Percentiles rank a stretch among this genome's conserved stretches.
phyloP scores from a whole-genome alignment of 306 rosid genomes.

The Acacia melanoxylon region DNA sequence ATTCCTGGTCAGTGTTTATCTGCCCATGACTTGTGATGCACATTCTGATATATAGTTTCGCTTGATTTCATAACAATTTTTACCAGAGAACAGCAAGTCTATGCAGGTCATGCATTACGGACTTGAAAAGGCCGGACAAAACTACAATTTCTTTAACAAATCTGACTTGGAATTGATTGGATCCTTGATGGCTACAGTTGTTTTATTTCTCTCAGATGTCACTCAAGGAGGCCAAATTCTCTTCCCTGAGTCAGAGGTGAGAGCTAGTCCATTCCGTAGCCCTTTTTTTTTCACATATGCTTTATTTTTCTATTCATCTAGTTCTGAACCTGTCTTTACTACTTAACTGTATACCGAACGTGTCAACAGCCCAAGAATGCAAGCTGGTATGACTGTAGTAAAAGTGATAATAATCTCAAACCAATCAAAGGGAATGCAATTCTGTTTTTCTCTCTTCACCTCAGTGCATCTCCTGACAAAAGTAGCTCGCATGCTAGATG shows the following conservation, averaged over 20 bases:
- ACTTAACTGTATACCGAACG: slow-evolving; percentile 13
- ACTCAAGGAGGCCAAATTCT: slow-evolving; percentile 72
- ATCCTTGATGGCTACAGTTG: slow-evolving; percentile 70
- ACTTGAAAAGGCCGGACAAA: slow-evolving; percentile 41
- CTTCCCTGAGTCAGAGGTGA: slow-evolving; percentile 67
- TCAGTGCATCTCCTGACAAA: slow-evolving; percentile 55
- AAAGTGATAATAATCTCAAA: slow-evolving; percentile 41
- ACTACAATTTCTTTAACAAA: slow-evolving; percentile 40
- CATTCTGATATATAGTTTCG: neutral
- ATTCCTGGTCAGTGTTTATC: neutral
- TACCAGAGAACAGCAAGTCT: slow-evolving; percentile 63
- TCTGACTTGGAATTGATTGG: slow-evolving; percentile 44
- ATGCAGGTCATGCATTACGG: slow-evolving; percentile 51
- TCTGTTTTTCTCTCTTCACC: slow-evolving; percentile 67
- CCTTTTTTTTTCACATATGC: neutral
- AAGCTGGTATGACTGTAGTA: slow-evolving; percentile 52
- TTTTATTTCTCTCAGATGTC: slow-evolving; percentile 74
- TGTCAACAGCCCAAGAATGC: slow-evolving; percentile 48
- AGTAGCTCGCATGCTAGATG: slow-evolving; percentile 69
- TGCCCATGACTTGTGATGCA: neutral
- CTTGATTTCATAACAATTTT: slow-evolving; percentile 21
- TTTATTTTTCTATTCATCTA: neutral
- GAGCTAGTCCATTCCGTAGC: slow-evolving; percentile 21
- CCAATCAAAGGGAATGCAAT: slow-evolving; percentile 80
- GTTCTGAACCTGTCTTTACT: slow-evolving; percentile 2